phyloP scores from a whole-genome alignment of 129 eudicot species.

The sunflower (Helianthus annuus) region DNA sequence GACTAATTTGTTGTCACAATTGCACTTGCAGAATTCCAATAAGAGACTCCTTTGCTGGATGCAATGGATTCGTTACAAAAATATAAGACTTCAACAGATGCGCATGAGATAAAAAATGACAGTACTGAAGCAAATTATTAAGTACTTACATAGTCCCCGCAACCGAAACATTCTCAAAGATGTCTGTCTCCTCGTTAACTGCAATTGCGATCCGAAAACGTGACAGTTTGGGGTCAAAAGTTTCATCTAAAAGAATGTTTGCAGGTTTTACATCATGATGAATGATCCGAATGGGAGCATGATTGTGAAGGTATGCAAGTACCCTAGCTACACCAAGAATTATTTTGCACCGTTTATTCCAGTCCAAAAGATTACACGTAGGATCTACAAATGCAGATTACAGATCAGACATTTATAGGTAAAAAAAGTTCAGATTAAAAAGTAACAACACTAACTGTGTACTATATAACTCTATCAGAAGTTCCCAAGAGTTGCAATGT shows the following conservation, averaged over 20 bases:
- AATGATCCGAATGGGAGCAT: slow-evolving; percentile 17
- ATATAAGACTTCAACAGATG: background rate
- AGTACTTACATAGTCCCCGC: background rate
- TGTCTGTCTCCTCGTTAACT: background rate
- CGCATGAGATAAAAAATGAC: background rate
- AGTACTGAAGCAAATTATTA: background rate
- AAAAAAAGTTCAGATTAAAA: no score
- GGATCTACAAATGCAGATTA: slow-evolving; percentile 13
- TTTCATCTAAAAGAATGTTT: slow-evolving; percentile 14
- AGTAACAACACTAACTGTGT: no score
- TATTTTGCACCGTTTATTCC: slow-evolving; percentile 6
- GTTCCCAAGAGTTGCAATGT: no score
- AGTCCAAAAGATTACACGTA: slow-evolving; percentile 3
- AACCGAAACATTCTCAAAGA: no score
- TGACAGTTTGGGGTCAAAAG: slow-evolving; percentile 17
- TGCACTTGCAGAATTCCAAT: no score
- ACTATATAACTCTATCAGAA: no score
- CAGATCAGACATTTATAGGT: background rate
- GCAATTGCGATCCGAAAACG: background rate
- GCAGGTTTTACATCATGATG: background rate
- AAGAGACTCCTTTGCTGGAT: no score
- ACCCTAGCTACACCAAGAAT: slow-evolving; percentile 24
- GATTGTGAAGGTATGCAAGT: slow-evolving; percentile 23
- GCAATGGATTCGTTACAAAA: no score
- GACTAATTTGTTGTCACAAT: no score